Percentiles rank a stretch among this genome's conserved stretches.
Conservation (phyloP, 2,329 filamentous ascomycete genomes). For the Diaporthe destruens region DNA sequence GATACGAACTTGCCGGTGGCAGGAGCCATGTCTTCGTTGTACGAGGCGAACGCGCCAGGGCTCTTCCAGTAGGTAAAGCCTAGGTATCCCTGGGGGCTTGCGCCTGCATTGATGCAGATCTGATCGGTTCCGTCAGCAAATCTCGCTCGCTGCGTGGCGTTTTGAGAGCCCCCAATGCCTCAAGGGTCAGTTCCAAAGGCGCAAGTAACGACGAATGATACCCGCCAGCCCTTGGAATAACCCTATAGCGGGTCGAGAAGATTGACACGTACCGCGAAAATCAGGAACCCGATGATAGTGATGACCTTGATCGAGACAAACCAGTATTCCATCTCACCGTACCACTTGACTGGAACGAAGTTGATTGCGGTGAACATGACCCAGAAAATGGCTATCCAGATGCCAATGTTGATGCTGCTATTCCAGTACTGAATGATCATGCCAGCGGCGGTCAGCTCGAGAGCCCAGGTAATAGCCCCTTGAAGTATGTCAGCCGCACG, state of each 20-base stretch:
- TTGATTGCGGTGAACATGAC: conserved; percentile 76
- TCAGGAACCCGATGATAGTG: conserved; percentile 80
- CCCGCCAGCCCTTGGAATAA: not conserved
- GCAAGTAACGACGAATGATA: not conserved
- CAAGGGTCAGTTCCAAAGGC: not conserved
- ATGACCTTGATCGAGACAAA: conserved; percentile 82
- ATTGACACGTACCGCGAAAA: conserved; percentile 64
- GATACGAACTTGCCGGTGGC: conserved; percentile 73
- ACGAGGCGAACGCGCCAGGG: conserved; percentile 74
- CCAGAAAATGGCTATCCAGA: conserved; percentile 82
- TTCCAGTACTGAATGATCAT: conserved; percentile 84
- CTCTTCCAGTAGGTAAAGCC: conserved; percentile 79
- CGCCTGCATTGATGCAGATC: conserved; percentile 81
- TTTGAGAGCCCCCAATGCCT: not conserved
- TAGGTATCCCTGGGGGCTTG: conserved; percentile 76
- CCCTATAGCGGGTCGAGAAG: not conserved
- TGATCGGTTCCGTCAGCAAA: not conserved
- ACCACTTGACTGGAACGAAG: conserved; percentile 78
- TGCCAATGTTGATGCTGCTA: conserved; percentile 70
- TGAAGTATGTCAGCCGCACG: not conserved
- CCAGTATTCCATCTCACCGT: conserved; percentile 85
- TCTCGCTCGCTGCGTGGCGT: not conserved
- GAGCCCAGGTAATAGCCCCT: conserved; percentile 76
- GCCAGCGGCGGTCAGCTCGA: conserved; percentile 79
- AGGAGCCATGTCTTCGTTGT: conserved; percentile 17